Percentiles rank a stretch among this genome's conserved stretches.
Evolutionary conservation across 176 grass and related monocot species (phyloP).

Genomic region (Oryza officinalis): DNA sequence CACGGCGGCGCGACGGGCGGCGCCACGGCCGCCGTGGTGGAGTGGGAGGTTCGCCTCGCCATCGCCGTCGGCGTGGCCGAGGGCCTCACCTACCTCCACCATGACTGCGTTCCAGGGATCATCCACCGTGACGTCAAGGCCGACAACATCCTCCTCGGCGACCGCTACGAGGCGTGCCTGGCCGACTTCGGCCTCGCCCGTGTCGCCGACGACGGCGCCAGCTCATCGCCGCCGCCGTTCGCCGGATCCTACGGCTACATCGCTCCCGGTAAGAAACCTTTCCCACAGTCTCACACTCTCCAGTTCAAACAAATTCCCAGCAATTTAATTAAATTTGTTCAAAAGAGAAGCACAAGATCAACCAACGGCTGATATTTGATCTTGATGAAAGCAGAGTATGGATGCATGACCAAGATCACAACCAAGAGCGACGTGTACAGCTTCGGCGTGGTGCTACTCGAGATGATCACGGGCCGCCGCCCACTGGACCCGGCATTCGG

Average conservation of each 20-base stretch:
- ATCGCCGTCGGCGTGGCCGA: conserved; percentile 82
- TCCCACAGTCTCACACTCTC: no score
- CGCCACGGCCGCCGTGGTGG: conserved; percentile 36
- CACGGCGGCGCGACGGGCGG: conserved; percentile 27
- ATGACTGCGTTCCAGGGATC: conserved; percentile 80
- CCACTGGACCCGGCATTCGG: conserved; percentile 48
- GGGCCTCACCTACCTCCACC: conserved; percentile 81
- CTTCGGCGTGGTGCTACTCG: conserved; percentile 80
- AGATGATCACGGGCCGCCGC: conserved; percentile 66
- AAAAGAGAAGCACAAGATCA: neutral
- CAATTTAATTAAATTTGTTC: neutral
- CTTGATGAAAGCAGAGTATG: conserved; percentile 53
- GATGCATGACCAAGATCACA: conserved; percentile 86
- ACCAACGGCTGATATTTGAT: neutral
- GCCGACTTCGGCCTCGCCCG: conserved; percentile 80
- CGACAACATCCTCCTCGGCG: conserved; percentile 88
- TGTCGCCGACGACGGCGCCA: conserved; percentile 53
- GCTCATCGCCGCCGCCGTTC: conserved; percentile 64
- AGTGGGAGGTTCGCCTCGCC: conserved; percentile 81
- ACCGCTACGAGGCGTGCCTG: conserved; percentile 81
- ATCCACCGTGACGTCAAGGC: conserved; percentile 90
- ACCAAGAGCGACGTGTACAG: conserved; percentile 98
- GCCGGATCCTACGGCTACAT: conserved; percentile 96
- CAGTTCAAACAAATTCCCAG: neutral
- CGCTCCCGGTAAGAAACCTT: conserved; percentile 59